Percentiles rank a stretch among this genome's conserved stretches.
These are phyloP conservation scores for Pythium pectinolyticum DNA, from an alignment of 352 stramenopile species.

Conservation along the genomic window DNA sequence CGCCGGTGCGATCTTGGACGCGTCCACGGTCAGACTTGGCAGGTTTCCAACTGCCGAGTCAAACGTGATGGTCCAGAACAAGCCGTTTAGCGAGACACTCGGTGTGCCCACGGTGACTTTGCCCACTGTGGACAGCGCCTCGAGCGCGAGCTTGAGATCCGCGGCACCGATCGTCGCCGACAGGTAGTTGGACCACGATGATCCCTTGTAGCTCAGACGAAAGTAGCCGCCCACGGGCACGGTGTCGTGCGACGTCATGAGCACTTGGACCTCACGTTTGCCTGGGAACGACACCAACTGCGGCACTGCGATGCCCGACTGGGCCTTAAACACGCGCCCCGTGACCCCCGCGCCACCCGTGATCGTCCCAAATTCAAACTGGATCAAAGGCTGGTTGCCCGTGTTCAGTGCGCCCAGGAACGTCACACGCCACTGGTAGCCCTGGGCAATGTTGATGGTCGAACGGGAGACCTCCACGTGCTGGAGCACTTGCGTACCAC, in stretches of 20 bases:
- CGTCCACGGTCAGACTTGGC: slow-evolving; percentile 49
- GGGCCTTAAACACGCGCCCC: slow-evolving; percentile 50
- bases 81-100: slow-evolving; percentile 37
- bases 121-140: slow-evolving; percentile 66
- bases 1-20: slow-evolving; percentile 54
- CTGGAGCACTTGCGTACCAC: slow-evolving; percentile 20
- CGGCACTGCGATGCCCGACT: slow-evolving; percentile 46
- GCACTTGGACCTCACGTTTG: slow-evolving; percentile 67
- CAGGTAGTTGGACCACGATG: slow-evolving; percentile 69
- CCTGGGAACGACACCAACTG: slow-evolving; percentile 54
- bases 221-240: slow-evolving; percentile 60
- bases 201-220: slow-evolving; percentile 70
- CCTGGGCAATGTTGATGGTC: slow-evolving; percentile 47
- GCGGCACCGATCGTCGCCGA: slow-evolving; percentile 34
- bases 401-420: slow-evolving; percentile 28
- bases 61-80: slow-evolving; percentile 82
- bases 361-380: slow-evolving; percentile 42
- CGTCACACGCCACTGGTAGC: slow-evolving; percentile 58
- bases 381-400: slow-evolving; percentile 64
- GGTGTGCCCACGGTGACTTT: slow-evolving; percentile 47
- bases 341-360: slow-evolving; percentile 28
- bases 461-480: slow-evolving; percentile 51
- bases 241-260: slow-evolving; percentile 56
- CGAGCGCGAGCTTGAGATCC: slow-evolving; percentile 53
- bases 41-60: slow-evolving; percentile 64